These are phyloP conservation scores for Fusarium domesticum DNA, from an alignment of 2,329 filamentous ascomycete species.

Conservation along the genomic window DNA sequence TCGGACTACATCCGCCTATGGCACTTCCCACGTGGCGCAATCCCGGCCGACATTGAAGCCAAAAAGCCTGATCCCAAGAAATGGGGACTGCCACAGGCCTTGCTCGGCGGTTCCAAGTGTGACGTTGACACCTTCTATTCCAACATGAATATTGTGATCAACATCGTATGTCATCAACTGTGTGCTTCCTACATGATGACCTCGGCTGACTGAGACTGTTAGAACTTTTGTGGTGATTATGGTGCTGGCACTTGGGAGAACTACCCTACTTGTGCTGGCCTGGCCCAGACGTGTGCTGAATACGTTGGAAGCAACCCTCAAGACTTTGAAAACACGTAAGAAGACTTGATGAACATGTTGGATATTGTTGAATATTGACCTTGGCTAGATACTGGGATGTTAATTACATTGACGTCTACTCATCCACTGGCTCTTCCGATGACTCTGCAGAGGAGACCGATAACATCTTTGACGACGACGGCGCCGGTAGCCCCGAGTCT, in stretches of 20 bases:
- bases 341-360: not conserved
- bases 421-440: slow-evolving; percentile 9
- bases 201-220: slow-evolving; percentile 1
- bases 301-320: slow-evolving; percentile 46
- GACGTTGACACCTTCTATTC: slow-evolving; percentile 64
- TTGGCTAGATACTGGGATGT: slow-evolving; percentile 49
- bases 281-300: slow-evolving; percentile 45
- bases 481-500: not conserved
- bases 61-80: slow-evolving; percentile 57
- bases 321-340: slow-evolving; percentile 41
- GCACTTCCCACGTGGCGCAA: slow-evolving; percentile 66
- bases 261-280: slow-evolving; percentile 37
- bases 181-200: rapidly evolving
- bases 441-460: not conserved
- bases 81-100: slow-evolving; percentile 68
- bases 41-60: slow-evolving; percentile 63
- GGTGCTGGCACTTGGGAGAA: slow-evolving; percentile 50
- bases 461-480: not conserved
- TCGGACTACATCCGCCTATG: slow-evolving; percentile 66
- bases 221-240: slow-evolving; percentile 76
- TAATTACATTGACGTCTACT: slow-evolving; percentile 51
- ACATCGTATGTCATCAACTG: slow-evolving; percentile 48
- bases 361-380: not conserved
- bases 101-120: slow-evolving; percentile 64
- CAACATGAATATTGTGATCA: slow-evolving; percentile 68